Evolutionary conservation across 495 filamentous ascomycete species (phyloP), one percentile per base, ranked within the genome.

Genomic region (Neurospora sp.): DNA sequence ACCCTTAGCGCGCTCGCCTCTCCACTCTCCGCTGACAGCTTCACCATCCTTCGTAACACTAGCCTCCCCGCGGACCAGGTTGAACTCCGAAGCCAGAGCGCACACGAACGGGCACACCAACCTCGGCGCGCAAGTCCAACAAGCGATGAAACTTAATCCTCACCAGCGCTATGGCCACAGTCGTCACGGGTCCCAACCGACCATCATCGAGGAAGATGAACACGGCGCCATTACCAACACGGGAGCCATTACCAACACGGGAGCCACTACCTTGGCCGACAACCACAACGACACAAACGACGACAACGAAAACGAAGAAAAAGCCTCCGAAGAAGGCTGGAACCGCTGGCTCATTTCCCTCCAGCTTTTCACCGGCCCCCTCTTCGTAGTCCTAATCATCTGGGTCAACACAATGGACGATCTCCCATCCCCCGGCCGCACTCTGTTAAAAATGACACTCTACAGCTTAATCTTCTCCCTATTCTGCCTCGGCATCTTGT

Each of bases 331-430:
- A 16, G 27, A 65, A 69, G 88, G 90, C 68, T 97, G 94, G 93
- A 96, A 94, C 77, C 90, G 93, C 48, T 98, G 96, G 94, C 89
- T 99, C 5, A 85, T 97, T 46, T 86, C 88, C 9, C 80, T 94
- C 31, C 96, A 99, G 77, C 87, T 94, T 71, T 93, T 98, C 80
- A 93, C 91, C 0, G 94, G 94, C 0, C 96, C 96, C 0, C 84
- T 96, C 37, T 97, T 98, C 78, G 86, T 94, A 53, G 87, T 92
- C 5, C 74, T 93, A 14, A 89, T 96, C 53, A 78, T 91, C 39
- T 97, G 93, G 92, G 91, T 88, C 46, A 91, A 92, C 78, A 84
- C 86, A 38, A 82, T 85, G 68, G 82, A 88, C 20, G 87, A 88
- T 2, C 77, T 85, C 40, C 76, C 83, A 27, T 75, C 82, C 42